Percentiles rank a stretch among this genome's conserved stretches.
phyloP scores from a whole-genome alignment of 1,139 yeast genomes.

The Hyphopichia pseudoburtonii region DNA sequence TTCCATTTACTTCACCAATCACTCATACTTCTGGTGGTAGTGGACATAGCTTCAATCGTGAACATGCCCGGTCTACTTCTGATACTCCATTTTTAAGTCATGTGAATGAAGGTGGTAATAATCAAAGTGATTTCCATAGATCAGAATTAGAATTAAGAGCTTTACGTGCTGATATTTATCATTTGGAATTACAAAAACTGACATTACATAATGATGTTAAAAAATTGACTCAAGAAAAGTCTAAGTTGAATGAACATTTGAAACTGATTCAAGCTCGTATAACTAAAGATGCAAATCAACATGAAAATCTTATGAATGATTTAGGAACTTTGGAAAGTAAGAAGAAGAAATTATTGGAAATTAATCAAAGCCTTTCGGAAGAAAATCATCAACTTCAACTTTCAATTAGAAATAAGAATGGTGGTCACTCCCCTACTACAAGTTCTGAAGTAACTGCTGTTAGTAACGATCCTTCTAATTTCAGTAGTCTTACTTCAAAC shows the following conservation, averaged over 20 bases:
- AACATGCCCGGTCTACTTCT: conserved; percentile 40
- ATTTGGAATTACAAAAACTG: conserved; percentile 31
- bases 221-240: conserved; percentile 29
- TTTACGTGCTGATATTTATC: conserved; percentile 42
- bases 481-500: conserved; percentile 6
- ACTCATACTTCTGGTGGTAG: conserved; percentile 10
- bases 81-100: conserved; percentile 31
- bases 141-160: conserved; percentile 35
- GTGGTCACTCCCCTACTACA: conserved; percentile 1
- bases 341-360: conserved; percentile 23
- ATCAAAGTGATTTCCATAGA: conserved; percentile 7
- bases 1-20: conserved; percentile 28
- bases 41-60: conserved; percentile 15
- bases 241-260: conserved; percentile 26
- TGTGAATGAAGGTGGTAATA: conserved; percentile 5
- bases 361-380: conserved; percentile 24
- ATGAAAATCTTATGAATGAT: conserved; percentile 30
- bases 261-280: conserved; percentile 23
- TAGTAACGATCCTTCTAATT: conserved; percentile 2
- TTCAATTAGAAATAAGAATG: conserved; percentile 3
- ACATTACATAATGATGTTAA: conserved; percentile 29
- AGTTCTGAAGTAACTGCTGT: conserved; percentile 3
- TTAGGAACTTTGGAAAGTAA: conserved; percentile 27
- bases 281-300: conserved; percentile 22
- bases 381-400: conserved; percentile 22